A percentile compares a stretch with the other conserved stretches of the same genome.
Evolutionary conservation across 2,329 filamentous ascomycete species (phyloP).

Genomic region (Botrytis pseudocinerea): DNA sequence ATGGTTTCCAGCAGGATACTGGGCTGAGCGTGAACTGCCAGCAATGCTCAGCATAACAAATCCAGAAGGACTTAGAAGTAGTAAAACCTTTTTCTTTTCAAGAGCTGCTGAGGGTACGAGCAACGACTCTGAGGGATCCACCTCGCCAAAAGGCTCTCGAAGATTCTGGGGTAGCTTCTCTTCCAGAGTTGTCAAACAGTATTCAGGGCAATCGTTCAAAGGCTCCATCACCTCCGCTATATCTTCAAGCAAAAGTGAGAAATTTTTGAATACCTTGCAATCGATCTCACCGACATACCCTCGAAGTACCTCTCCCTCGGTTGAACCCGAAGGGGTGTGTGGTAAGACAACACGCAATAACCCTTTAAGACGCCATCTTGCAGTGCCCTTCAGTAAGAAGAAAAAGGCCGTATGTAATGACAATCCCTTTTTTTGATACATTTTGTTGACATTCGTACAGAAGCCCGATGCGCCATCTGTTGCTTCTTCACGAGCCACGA

Average conservation of each 20-base stretch:
- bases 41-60: background rate
- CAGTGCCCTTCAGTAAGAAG: conserved; percentile 22
- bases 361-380: conserved; percentile 17
- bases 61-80: conserved; percentile 2
- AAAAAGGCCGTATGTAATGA: conserved; percentile 25
- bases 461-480: background rate
- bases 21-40: conserved; percentile 57
- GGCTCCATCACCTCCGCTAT: conserved; percentile 1
- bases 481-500: conserved; percentile 17
- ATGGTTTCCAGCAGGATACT: conserved; percentile 63
- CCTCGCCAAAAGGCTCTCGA: conserved; percentile 18
- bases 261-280: conserved; percentile 20
- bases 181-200: conserved; percentile 17
- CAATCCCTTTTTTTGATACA: background rate
- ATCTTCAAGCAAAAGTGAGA: conserved; percentile 13
- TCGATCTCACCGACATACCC: conserved; percentile 24
- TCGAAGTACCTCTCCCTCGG: conserved; percentile 23
- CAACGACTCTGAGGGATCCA: conserved; percentile 13
- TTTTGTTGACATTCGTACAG: conserved; percentile 10
- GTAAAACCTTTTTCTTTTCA: conserved; percentile 10
- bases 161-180: conserved; percentile 14
- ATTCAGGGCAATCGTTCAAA: background rate
- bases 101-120: background rate
- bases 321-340: conserved; percentile 29
- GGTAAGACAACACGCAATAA: conserved; percentile 33